A percentile compares a stretch with the other conserved stretches of the same genome.
phyloP scores from a whole-genome alignment of 164 flowering plant genomes.

The Umbilicus rupestris region DNA sequence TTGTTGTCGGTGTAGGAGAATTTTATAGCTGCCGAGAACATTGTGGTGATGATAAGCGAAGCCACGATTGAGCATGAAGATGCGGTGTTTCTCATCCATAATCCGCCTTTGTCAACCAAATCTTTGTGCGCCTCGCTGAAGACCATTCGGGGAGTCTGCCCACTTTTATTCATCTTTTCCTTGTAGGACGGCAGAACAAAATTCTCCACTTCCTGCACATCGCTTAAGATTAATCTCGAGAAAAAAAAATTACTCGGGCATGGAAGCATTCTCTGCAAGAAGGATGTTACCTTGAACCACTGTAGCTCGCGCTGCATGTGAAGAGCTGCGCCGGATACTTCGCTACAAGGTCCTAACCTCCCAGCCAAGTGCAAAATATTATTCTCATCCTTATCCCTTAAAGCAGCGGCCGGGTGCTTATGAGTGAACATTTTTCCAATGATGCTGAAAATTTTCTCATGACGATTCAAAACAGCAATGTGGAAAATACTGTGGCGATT shows the following conservation, averaged over 20 bases:
- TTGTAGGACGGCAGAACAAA: slow-evolving; percentile 1
- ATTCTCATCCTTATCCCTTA: not conserved
- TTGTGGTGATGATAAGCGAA: slow-evolving; percentile 3
- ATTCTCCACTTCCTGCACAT: slow-evolving; percentile 9
- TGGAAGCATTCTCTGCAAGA: too few relatives aligned
- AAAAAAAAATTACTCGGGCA: too few relatives aligned
- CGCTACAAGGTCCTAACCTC: not conserved
- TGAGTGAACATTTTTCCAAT: not conserved
- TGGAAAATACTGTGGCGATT: slow-evolving; percentile 4
- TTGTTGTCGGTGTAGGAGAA: not conserved
- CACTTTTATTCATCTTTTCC: not conserved
- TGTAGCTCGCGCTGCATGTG: slow-evolving; percentile 12
- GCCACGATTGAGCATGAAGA: slow-evolving; percentile 9
- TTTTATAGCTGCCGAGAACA: slow-evolving; percentile 7
- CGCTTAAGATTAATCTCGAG: not conserved
- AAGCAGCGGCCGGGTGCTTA: not conserved
- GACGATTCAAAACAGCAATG: not conserved
- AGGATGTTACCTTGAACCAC: slow-evolving; percentile 11
- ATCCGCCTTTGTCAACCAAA: not conserved
- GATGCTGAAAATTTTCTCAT: slow-evolving; percentile 9
- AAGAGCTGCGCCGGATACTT: slow-evolving; percentile 9
- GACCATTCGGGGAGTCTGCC: slow-evolving; percentile 7
- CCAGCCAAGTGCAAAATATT: slow-evolving; percentile 13
- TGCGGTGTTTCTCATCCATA: slow-evolving; percentile 7
- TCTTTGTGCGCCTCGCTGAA: slow-evolving; percentile 6